Base-by-base conservation (phyloP, 1,139 yeast species). In the Pichia terricola region DNA sequence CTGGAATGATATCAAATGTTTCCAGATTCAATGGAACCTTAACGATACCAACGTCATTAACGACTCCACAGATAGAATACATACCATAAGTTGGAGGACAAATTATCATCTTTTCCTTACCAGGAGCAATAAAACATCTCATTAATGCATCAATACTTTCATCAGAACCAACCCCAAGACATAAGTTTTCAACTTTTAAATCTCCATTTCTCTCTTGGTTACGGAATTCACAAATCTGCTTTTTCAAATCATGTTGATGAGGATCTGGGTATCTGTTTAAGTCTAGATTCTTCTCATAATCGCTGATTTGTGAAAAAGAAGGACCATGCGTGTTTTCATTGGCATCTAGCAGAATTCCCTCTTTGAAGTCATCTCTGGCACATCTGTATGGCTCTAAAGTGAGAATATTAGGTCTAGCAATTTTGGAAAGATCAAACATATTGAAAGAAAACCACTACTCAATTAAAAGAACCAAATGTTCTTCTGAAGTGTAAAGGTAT, bases 51-150 rank as follows among this genome's bases (percentile, higher is more conserved):
- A 89, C 85, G 56, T 91, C 97, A 59, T 91, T 91, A 48, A 91
- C 83, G 33, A 79, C 77, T 2, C 97, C 94, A 60, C 95, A 84
- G 37, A 94, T 89, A 2, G 82, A 66, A 68, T 91, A 91, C 99
- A 91, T 91, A 9, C 98, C 97, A 59, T 91, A 91, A 0, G 98
- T 91, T 34, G 98, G 98, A 4, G 98, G 96, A 61, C 96, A 82
- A 3, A 79, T 75, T 54, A 91, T 66, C 56, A 94, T 66, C 62
- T 87, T 89, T 49, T 88, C 96, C 51, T 69, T 72, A 0, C 83
- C 85, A 3, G 99, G 98, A 11, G 66, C 68, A 60, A 96, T 87
- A 43, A 84, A 75, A 45, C 95, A 86, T 55, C 99, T 71, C 50
- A 91, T 80, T 45, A 91, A 66, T 45, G 94, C 73, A 62, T 91